Conservation (phyloP, 73 alveolate genomes). For the Tetrahymena thermophila region DNA sequence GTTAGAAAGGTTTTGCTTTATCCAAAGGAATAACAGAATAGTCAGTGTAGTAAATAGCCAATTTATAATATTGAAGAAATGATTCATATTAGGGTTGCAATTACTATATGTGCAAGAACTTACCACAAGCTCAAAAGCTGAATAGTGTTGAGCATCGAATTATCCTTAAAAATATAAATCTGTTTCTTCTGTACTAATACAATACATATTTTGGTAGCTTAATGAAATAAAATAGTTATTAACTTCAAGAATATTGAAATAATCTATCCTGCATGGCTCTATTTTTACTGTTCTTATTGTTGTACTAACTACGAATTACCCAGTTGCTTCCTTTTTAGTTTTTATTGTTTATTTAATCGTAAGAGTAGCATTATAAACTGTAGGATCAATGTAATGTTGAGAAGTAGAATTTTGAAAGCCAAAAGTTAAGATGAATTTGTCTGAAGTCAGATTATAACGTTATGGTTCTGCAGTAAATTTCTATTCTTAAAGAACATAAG, state of each 20-base stretch:
- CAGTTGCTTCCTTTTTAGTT: background rate
- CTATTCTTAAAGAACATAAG: background rate
- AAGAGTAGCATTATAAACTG: background rate
- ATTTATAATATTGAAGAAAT: background rate
- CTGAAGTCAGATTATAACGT: background rate
- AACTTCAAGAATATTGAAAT: background rate
- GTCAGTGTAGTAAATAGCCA: background rate
- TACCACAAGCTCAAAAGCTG: background rate
- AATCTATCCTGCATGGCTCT: background rate
- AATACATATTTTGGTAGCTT: background rate
- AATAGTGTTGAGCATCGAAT: background rate
- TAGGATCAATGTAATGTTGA: background rate
- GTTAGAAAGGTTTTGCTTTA: background rate
- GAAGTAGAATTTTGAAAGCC: background rate
- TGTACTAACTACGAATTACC: background rate
- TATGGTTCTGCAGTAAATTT: background rate
- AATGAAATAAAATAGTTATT: background rate
- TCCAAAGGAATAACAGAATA: background rate
- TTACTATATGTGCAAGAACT: background rate
- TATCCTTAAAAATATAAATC: background rate
- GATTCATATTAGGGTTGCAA: background rate
- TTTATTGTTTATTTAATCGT: background rate
- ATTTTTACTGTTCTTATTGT: background rate
- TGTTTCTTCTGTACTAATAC: background rate
- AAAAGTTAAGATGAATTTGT: background rate